phyloP scores from a whole-genome alignment of 2,329 filamentous ascomycete species.

The Aspergillus caelatus region DNA sequence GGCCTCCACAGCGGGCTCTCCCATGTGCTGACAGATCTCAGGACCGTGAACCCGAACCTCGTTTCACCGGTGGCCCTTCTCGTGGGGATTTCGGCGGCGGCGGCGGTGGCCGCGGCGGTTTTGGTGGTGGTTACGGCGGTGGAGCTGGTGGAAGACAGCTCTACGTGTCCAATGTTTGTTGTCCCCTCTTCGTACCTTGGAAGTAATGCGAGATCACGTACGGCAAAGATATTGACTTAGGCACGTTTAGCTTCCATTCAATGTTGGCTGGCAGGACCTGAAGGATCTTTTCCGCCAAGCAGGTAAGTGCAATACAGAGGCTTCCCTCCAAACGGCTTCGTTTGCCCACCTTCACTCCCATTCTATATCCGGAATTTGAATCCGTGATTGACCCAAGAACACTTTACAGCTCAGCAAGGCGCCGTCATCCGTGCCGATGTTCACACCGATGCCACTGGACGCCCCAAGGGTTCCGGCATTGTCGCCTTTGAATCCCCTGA shows the following conservation, averaged over 20 bases:
- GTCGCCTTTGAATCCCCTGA: conserved; percentile 95
- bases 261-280: conserved; percentile 96
- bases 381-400: conserved; percentile 32
- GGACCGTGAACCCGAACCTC: conserved; percentile 97
- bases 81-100: conserved; percentile 64
- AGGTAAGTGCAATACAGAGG: conserved; percentile 63
- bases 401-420: conserved; percentile 57
- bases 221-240: conserved; percentile 40
- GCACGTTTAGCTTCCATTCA: conserved; percentile 80
- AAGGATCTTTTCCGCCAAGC: conserved; percentile 99
- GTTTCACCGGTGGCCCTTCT: conserved; percentile 78
- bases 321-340: conserved; percentile 11
- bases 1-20: conserved; percentile 2
- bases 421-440: conserved; percentile 93
- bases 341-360: conserved; percentile 11
- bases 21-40: conserved; percentile 41
- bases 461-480: conserved; percentile 94
- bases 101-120: conserved; percentile 56
- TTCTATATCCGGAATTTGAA: neutral
- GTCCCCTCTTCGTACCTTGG: conserved; percentile 23
- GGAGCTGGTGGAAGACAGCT: conserved; percentile 78
- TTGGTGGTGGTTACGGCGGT: conserved; percentile 47
- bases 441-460: conserved; percentile 85
- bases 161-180: conserved; percentile 96
- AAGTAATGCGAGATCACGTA: conserved; percentile 17